Evolutionary conservation across 2,329 filamentous ascomycete genomes (phyloP), one percentile per base, ranked within the genome.

Genomic region (Pyrenochaeta sp.): DNA sequence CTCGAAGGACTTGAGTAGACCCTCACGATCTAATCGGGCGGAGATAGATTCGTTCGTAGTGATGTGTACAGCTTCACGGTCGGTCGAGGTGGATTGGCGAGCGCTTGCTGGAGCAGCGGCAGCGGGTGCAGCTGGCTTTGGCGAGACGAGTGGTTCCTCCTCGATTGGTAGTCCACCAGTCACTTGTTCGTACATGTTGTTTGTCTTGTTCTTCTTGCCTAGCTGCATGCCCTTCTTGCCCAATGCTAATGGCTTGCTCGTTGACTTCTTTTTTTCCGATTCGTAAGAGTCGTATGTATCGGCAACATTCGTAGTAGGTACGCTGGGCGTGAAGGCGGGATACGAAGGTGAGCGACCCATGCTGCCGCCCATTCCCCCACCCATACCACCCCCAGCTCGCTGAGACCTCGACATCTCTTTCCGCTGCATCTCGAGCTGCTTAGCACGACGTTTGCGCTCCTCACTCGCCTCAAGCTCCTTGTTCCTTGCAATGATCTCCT

Each of bases 211-310:
- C 83, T 99, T 99, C 84, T 98, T 98, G 80, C 95, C 95, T 56
- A 99, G 84, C 79, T 98, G 94, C 96, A 99, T 99, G 68, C 95
- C 95, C 84, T 99, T 99, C 71, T 92, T 93, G 81, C 96, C 92
- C 58, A 90, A 86, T 50, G 91, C 87, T 72, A 87, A 76, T 87
- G 95, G 96, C 81, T 88, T 88, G 74, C 88, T 90, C 1, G 89
- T 83, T 81, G 89, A 83, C 82, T 97, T 97, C 83, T 97, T 97
- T 88, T 97, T 98, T 80, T 97, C 95, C 1, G 93, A 93, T 79
- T 97, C 93, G 78, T 99, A 99, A 34, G 88, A 90, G 79, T 98
- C 93, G 81, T 96, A 97, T 6, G 91, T 91, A 73, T 95, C 92
- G 52, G 90, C 85, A 64, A 90, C 86, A 19, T 66, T 68, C 56